These are phyloP conservation scores for Vaccinium macrocarpon DNA, from an alignment of 148 eudicot species.

Conservation along the genomic window DNA sequence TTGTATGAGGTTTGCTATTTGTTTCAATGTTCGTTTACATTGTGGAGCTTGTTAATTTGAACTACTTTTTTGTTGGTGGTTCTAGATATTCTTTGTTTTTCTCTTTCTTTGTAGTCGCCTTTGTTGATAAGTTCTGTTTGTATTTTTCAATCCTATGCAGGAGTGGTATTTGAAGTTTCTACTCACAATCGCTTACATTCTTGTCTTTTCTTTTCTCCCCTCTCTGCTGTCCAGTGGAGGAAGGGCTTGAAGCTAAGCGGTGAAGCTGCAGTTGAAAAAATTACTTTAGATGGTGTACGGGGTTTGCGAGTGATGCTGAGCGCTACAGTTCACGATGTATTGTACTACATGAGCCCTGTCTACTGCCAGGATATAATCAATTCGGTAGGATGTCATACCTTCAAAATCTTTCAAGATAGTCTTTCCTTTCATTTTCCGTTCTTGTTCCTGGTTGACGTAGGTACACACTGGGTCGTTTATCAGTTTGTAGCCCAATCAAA, in stretches of 20 bases:
- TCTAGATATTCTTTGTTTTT: background rate
- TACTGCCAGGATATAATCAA: conserved; percentile 94
- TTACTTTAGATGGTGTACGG: conserved; percentile 83
- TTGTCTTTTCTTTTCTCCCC: conserved; percentile 12
- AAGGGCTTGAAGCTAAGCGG: conserved; percentile 87
- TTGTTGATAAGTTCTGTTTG: background rate
- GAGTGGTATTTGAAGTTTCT: background rate
- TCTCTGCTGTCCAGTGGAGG: conserved; percentile 69
- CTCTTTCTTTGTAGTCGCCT: background rate
- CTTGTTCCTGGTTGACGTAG: background rate
- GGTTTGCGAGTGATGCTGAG: conserved; percentile 82
- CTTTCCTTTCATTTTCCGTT: conserved; percentile 3
- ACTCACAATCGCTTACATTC: background rate
- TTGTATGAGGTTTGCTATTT: background rate
- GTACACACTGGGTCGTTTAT: background rate
- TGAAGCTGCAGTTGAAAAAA: conserved; percentile 85
- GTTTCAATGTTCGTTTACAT: background rate
- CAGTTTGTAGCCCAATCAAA: background rate
- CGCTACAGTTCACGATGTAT: conserved; percentile 95
- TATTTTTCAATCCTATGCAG: background rate
- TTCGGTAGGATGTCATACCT: conserved; percentile 53
- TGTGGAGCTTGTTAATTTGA: background rate
- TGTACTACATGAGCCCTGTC: conserved; percentile 99
- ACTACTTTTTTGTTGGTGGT: background rate
- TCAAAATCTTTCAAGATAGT: conserved; percentile 6